Base-by-base conservation (phyloP, 495 filamentous ascomycete species). In the Neurospora sp. region DNA sequence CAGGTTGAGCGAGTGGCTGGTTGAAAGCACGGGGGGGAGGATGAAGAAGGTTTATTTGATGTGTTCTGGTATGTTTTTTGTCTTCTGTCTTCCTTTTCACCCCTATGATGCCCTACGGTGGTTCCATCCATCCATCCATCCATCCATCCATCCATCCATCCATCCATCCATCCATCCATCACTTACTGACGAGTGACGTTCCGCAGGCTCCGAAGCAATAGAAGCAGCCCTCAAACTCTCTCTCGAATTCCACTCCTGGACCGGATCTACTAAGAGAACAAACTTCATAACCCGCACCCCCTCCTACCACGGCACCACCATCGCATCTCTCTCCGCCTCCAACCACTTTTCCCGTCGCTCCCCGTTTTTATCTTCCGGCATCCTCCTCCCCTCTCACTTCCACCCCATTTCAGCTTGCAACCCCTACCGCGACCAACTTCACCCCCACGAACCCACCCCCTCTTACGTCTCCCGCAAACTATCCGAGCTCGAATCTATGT, bases 251-350 rank as follows among this genome's bases (percentile, higher is more conserved):
- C 89, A 84, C 75, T 78, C 86, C 18, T 89, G 90, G 80, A 76
- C n/a, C n/a, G n/a, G n/a, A n/a, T n/a, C n/a, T n/a, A n/a, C n/a
- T n/a, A n/a, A n/a, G n/a, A n/a, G n/a, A n/a, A n/a, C n/a, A n/a
- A n/a, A 86, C 69, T 90, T 91, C 82, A 91, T 94, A 73, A 83
- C 86, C 20, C 85, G 92, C 38, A 80, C 85, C 46, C 85, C 88
- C n/a, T 90, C 88, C 20, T 94, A 92, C 77, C 92, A 94, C 77
- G 91, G 91, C 5, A 89, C 85, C 23, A 93, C 91, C 0, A 75
- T 93, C 1, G 91, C 90, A 1, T 85, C 90, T 8, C 79, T 93
- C 31, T 84, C 85, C 8, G 83, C 87, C 3, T 87, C 88, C 40
- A 87, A 89, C 1, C 90, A 92, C 78, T 76, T 85, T 12, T 82